Percentiles rank a stretch among this genome's conserved stretches.
Evolutionary conservation across 371 early-diverging fungal genomes (phyloP).

Genomic region (Fennellomyces sp.): DNA sequence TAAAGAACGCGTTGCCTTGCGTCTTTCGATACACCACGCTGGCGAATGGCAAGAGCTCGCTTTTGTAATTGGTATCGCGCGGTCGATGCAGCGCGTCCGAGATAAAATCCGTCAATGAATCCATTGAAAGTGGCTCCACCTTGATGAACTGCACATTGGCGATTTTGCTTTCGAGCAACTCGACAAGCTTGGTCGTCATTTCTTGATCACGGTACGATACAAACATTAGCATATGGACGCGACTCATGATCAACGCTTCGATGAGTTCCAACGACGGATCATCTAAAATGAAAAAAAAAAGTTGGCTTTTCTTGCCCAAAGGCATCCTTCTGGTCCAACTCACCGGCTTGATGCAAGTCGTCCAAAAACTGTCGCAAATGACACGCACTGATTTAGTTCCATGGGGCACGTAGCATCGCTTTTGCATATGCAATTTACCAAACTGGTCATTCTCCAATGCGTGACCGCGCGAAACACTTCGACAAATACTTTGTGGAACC

Average conservation of each 20-base stretch:
- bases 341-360: slow-evolving; percentile 45
- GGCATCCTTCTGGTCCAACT: not conserved
- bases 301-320: too few relatives aligned
- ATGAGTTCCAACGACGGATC: slow-evolving; percentile 44
- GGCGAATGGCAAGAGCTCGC: slow-evolving; percentile 31
- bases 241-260: slow-evolving; percentile 30
- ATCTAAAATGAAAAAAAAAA: slow-evolving; percentile 16
- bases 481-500: slow-evolving; percentile 45
- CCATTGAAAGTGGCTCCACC: slow-evolving; percentile 31
- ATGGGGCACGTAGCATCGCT: not conserved
- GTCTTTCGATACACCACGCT: slow-evolving; percentile 36
- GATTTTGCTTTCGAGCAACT: slow-evolving; percentile 22
- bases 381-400: not conserved
- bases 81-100: slow-evolving; percentile 37
- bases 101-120: slow-evolving; percentile 34
- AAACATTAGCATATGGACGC: slow-evolving; percentile 32
- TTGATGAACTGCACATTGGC: slow-evolving; percentile 25
- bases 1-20: slow-evolving; percentile 45
- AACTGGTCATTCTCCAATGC: slow-evolving; percentile 45
- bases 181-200: slow-evolving; percentile 13
- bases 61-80: slow-evolving; percentile 13
- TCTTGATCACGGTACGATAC: slow-evolving; percentile 30
- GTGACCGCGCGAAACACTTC: slow-evolving; percentile 41
- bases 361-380: slow-evolving; percentile 34
- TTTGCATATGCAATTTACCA: slow-evolving; percentile 12